A percentile compares a stretch with the other conserved stretches of the same genome.
Conservation (phyloP, 2,329 filamentous ascomycete species). For the Colletotrichum sp. region DNA sequence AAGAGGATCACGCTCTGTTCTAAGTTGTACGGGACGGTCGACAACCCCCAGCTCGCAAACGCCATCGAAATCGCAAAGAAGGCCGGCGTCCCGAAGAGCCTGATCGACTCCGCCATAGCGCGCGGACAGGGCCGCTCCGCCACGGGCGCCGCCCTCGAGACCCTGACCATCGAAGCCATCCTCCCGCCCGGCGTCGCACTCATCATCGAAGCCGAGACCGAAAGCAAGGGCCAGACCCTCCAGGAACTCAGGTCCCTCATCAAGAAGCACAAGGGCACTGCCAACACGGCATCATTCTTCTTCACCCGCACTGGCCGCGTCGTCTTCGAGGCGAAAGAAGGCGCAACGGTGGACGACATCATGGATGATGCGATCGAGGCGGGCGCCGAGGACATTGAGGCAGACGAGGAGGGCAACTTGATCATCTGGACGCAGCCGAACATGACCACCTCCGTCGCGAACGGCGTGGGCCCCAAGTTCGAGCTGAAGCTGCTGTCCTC, state of each 20-base stretch:
- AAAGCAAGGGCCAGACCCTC: constrained; percentile 76
- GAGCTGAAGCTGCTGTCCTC: constrained; percentile 72
- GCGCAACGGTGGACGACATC: constrained; percentile 68
- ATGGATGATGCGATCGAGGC: constrained; percentile 85
- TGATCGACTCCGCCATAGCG: constrained; percentile 85
- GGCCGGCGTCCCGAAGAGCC: constrained; percentile 80
- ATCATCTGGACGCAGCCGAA: constrained; percentile 24
- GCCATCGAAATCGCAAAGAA: constrained; percentile 82
- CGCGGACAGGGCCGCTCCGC: constrained; percentile 85
- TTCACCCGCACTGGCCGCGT: constrained; percentile 83
- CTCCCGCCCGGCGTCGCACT: constrained; percentile 78
- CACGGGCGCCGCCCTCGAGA: constrained; percentile 78
- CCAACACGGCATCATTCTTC: constrained; percentile 74
- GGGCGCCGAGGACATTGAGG: constrained; percentile 76
- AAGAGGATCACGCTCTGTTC: constrained; percentile 78
- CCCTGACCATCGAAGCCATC: constrained; percentile 79
- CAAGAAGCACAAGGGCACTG: constrained; percentile 72
- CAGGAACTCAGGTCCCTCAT: constrained; percentile 75
- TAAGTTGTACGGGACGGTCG: constrained; percentile 75
- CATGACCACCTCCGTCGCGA: constrained; percentile 17
- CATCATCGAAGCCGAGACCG: constrained; percentile 85
- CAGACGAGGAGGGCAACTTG: constrained; percentile 20
- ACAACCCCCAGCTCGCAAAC: constrained; percentile 78
- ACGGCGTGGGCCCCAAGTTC: constrained; percentile 45
- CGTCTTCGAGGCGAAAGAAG: constrained; percentile 64